phyloP scores from a whole-genome alignment of 208 protist genomes.

The Acanthamoeba sp. region DNA sequence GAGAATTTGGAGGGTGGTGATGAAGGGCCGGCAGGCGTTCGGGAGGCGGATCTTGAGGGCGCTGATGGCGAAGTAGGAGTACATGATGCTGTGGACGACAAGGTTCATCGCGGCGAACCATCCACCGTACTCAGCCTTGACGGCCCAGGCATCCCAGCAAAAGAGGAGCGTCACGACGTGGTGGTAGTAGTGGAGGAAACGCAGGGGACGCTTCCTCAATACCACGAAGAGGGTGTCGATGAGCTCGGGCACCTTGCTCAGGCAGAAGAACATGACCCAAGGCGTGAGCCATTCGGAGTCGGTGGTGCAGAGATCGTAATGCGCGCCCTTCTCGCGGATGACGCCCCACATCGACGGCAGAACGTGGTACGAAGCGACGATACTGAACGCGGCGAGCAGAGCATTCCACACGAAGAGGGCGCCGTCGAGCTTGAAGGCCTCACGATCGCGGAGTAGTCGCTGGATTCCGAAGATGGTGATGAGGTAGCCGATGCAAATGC shows the following conservation, averaged over 20 bases:
- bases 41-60: conserved; percentile 80
- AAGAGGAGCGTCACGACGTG: conserved; percentile 93
- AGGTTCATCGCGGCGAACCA: conserved; percentile 96
- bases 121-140: neutral
- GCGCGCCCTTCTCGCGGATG: neutral
- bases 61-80: conserved; percentile 94
- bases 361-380: neutral
- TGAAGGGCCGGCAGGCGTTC: neutral
- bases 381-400: conserved; percentile 24
- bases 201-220: conserved; percentile 87
- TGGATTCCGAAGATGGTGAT: conserved; percentile 44
- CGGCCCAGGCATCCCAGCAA: conserved; percentile 92
- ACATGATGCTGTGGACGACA: conserved; percentile 95
- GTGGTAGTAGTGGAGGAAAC: conserved; percentile 93
- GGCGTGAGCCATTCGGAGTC: neutral
- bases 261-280: conserved; percentile 66
- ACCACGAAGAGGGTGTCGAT: conserved; percentile 91
- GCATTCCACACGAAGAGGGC: conserved; percentile 66
- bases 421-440: conserved; percentile 29
- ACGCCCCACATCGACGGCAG: neutral
- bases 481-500: conserved; percentile 7
- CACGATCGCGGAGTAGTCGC: neutral
- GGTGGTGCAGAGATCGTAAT: conserved; percentile 14
- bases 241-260: conserved; percentile 84
- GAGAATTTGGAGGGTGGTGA: conserved; percentile 81